Evolutionary conservation across 768 basidiomycete genomes (phyloP).

Genomic region (Kwoniella mangroviensis): DNA sequence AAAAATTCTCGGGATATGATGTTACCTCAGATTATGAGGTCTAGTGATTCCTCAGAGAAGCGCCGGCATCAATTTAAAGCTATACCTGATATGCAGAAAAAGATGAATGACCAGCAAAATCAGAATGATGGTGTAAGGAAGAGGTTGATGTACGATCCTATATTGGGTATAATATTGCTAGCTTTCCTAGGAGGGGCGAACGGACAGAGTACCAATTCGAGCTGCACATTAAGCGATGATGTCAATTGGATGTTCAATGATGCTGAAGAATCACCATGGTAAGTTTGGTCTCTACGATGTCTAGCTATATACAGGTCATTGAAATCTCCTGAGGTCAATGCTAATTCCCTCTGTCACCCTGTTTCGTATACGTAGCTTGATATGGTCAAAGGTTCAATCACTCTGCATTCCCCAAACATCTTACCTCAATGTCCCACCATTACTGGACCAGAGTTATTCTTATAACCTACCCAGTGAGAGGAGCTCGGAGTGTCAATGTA

Average conservation of each 20-base stretch:
- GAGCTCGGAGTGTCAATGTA: slow-evolving; percentile 42
- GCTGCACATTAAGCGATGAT: slow-evolving; percentile 24
- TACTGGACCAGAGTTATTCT: slow-evolving; percentile 33
- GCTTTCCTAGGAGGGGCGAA: neutral
- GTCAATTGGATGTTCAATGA: slow-evolving; percentile 46
- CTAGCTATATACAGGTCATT: too few species aligned
- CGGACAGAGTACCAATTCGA: slow-evolving; percentile 42
- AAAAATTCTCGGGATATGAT: neutral
- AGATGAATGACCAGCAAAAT: too few species aligned
- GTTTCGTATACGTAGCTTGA: slow-evolving; percentile 21
- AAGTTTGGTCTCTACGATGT: slow-evolving; percentile 10
- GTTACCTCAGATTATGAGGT: neutral
- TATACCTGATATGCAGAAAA: too few species aligned
- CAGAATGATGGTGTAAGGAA: too few species aligned
- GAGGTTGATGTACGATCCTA: neutral
- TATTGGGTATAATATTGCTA: neutral
- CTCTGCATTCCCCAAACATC: slow-evolving; percentile 34
- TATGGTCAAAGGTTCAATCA: slow-evolving; percentile 49
- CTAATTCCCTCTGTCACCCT: neutral
- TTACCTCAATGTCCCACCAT: slow-evolving; percentile 47
- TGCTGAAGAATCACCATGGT: slow-evolving; percentile 48
- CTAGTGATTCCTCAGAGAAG: neutral
- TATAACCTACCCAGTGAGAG: slow-evolving; percentile 34
- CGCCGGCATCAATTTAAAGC: too few species aligned
- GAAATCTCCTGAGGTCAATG: too few species aligned